phyloP scores from a whole-genome alignment of 2,329 filamentous ascomycete species.

The Diaporthe ampelina region DNA sequence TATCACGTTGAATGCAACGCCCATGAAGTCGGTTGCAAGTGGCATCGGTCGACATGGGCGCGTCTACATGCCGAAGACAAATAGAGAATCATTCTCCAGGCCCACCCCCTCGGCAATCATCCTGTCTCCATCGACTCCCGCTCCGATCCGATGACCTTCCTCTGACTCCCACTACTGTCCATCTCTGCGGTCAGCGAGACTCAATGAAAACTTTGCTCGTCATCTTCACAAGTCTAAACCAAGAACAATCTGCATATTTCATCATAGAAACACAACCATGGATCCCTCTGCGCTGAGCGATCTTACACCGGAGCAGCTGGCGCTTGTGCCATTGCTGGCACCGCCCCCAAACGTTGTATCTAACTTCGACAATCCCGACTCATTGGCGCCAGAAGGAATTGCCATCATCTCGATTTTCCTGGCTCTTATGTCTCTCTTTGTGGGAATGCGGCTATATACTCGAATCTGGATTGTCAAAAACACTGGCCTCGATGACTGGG shows the following conservation, averaged over 20 bases:
- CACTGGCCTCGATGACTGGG: neutral
- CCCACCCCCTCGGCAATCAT: neutral
- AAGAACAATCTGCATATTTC: neutral
- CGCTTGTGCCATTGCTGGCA: neutral
- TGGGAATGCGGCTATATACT: neutral
- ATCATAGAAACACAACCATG: neutral
- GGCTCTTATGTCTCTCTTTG: neutral
- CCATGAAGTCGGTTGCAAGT: neutral
- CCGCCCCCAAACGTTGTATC: neutral
- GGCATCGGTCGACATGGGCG: neutral
- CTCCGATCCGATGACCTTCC: neutral
- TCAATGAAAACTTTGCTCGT: conserved; percentile 2
- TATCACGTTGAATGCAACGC: too few species aligned
- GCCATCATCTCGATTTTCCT: neutral
- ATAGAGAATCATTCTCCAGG: neutral
- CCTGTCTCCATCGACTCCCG: neutral
- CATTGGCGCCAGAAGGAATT: neutral
- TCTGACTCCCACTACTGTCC: neutral
- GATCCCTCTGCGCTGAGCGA: neutral
- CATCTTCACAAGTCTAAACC: neutral
- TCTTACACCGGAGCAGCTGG: neutral
- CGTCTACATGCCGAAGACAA: neutral
- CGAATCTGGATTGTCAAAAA: neutral
- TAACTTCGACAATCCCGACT: conserved; percentile 1
- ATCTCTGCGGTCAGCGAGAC: neutral